A percentile compares a stretch with the other conserved stretches of the same genome.
Evolutionary conservation across 257 asterid species (phyloP).

Genomic region (Gentiana dahurica): DNA sequence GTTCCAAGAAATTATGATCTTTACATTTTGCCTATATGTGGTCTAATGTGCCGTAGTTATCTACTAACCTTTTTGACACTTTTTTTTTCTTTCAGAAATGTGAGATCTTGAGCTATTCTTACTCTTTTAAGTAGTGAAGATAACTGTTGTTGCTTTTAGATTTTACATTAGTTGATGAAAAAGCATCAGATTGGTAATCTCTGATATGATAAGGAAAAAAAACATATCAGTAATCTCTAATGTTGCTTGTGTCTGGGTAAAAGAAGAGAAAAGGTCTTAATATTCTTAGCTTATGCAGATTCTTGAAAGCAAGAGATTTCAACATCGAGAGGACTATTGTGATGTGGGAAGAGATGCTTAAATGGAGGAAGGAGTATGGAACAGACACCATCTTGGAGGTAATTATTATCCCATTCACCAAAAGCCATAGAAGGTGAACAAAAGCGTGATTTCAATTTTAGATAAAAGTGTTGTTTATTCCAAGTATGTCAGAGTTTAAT

Average conservation of each 20-base stretch:
- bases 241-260: background rate
- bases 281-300: slow-evolving; percentile 29
- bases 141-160: background rate
- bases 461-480: too few species aligned
- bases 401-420: slow-evolving; percentile 7
- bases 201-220: background rate
- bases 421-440: background rate
- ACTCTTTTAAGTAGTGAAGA: background rate
- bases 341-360: slow-evolving; percentile 97
- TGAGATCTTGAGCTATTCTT: background rate
- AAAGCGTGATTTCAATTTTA: background rate
- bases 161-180: background rate
- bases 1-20: background rate
- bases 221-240: too few species aligned
- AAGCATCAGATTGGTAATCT: background rate
- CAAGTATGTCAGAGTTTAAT: too few species aligned
- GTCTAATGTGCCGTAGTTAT: background rate
- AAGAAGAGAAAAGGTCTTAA: too few species aligned
- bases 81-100: background rate
- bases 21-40: background rate
- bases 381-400: slow-evolving; percentile 90
- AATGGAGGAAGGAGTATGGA: slow-evolving; percentile 82
- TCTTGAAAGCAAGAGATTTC: slow-evolving; percentile 83
- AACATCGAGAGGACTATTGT: slow-evolving; percentile 50
- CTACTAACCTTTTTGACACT: background rate